Conservation (phyloP, 2,329 filamentous ascomycete genomes). For the Colletotrichum nymphaeae region DNA sequence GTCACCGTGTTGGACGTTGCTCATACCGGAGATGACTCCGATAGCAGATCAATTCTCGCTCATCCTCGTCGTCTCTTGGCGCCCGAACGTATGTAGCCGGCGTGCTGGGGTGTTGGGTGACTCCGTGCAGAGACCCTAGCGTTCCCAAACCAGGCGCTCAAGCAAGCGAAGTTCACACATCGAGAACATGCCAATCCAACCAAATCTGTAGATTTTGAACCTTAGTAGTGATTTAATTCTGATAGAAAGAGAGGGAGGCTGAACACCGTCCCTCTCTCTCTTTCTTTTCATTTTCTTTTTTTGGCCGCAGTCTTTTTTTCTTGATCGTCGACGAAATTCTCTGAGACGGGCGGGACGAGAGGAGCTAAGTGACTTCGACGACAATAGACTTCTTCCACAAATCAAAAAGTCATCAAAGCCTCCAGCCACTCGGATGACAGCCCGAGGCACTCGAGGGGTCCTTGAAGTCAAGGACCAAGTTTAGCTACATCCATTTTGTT, state of each 20-base stretch:
- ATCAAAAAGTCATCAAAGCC: not conserved
- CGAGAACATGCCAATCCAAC: not conserved
- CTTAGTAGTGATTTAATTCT: no score
- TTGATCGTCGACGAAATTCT: not conserved
- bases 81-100: not conserved
- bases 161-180: no score
- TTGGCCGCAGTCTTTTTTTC: no score
- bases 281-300: no score
- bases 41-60: not conserved
- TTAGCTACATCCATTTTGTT: not conserved
- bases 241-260: no score
- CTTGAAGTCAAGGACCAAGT: not conserved
- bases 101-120: not conserved
- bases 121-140: not conserved
- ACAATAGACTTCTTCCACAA: no score
- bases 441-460: not conserved
- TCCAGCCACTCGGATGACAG: not conserved
- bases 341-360: not conserved
- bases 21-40: no score
- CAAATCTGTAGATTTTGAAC: no score
- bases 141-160: no score
- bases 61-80: no score
- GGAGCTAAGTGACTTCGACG: not conserved
- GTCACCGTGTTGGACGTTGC: no score
- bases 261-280: no score